Conservation (phyloP, 2,329 filamentous ascomycete genomes). For the Blastomyces emzantsi region DNA sequence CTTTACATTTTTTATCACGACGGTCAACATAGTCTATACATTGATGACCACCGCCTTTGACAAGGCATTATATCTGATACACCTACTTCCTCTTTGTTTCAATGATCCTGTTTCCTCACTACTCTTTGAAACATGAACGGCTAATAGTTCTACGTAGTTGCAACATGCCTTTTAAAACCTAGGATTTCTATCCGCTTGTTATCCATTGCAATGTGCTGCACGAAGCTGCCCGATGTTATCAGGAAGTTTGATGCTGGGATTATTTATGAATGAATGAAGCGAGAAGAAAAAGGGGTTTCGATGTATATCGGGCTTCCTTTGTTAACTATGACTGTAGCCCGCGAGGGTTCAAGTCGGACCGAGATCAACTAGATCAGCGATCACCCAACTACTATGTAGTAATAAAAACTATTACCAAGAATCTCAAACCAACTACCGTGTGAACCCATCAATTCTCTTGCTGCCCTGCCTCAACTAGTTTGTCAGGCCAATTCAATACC, state of each 20-base stretch:
- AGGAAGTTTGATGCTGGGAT: neutral
- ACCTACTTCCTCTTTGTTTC: conserved; percentile 1
- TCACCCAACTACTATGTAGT: no score
- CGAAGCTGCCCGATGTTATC: neutral
- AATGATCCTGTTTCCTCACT: neutral
- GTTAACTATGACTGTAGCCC: neutral
- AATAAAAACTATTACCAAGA: no score
- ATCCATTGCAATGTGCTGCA: neutral
- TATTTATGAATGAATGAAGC: neutral
- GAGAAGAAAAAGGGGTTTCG: neutral
- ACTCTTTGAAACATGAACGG: neutral
- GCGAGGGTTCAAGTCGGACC: neutral
- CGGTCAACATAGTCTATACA: conserved; percentile 73
- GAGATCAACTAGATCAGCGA: neutral
- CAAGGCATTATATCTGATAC: conserved; percentile 49
- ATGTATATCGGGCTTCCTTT: neutral
- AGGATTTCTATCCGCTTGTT: neutral
- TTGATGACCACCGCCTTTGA: conserved; percentile 76
- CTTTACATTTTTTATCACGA: conserved; percentile 58
- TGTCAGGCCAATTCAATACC: no score
- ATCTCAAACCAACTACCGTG: no score
- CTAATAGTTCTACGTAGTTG: neutral
- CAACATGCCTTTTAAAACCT: neutral
- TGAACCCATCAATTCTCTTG: no score
- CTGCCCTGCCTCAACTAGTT: no score